Conservation (phyloP, 192 early-diverging fungal species). For the Umbelopsis vinacea region DNA sequence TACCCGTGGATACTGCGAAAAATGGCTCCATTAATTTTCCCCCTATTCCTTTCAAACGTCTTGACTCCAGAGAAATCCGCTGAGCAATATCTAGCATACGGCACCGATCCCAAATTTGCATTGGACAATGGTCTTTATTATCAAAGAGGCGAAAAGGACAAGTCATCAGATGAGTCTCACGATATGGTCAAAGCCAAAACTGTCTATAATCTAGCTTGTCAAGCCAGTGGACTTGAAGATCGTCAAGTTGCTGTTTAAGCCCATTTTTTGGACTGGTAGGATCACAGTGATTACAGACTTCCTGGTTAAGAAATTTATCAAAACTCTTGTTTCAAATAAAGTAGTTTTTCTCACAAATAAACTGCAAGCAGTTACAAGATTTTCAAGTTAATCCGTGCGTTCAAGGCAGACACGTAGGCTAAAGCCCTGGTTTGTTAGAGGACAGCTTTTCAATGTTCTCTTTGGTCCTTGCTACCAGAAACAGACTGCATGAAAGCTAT, state of each 20-base stretch:
- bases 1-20: constrained; percentile 3
- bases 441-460: too few relatives aligned
- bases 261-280: too few relatives aligned
- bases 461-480: too few relatives aligned
- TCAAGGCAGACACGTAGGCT: too few relatives aligned
- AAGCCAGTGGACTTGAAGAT: constrained; percentile 7
- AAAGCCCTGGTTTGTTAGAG: too few relatives aligned
- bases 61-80: background rate
- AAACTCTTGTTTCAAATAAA: too few relatives aligned
- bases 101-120: background rate
- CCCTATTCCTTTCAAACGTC: background rate
- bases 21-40: background rate
- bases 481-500: too few relatives aligned
- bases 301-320: too few relatives aligned
- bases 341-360: too few relatives aligned
- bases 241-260: background rate
- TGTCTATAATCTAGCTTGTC: constrained; percentile 19
- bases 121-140: constrained; percentile 10
- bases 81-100: constrained; percentile 14
- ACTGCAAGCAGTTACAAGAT: too few relatives aligned
- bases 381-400: too few relatives aligned
- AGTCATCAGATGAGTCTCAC: constrained; percentile 21
- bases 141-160: background rate
- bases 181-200: constrained; percentile 22
- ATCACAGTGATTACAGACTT: too few relatives aligned